Conservation (phyloP, 441 rosid genomes). For the Syzygium syzygioides region DNA sequence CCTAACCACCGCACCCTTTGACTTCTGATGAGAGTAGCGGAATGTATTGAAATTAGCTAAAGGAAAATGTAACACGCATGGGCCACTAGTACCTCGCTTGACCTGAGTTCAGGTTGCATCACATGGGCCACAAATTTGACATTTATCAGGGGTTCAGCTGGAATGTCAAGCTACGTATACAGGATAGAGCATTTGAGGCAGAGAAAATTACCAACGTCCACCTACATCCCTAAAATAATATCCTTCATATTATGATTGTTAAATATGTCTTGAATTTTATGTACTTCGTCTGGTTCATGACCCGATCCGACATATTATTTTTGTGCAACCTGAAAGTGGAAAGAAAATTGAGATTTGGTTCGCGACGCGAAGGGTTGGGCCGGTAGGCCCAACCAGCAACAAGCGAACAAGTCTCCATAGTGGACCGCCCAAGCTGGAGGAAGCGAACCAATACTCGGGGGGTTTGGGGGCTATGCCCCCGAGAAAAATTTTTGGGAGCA, state of each 20-base stretch:
- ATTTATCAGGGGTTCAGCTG: slow-evolving; percentile 3
- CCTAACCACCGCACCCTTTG: not conserved
- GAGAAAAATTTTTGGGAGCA: no score
- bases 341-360: no score
- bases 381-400: no score
- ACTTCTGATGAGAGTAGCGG: not conserved
- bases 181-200: slow-evolving; percentile 4
- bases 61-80: not conserved
- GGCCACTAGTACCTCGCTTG: not conserved
- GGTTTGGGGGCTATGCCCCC: no score
- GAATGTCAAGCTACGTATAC: slow-evolving; percentile 8
- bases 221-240: not conserved
- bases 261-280: no score
- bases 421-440: no score
- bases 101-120: slow-evolving; percentile 9
- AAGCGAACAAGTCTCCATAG: no score
- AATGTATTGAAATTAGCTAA: not conserved
- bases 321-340: no score
- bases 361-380: no score
- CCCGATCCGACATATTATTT: no score
- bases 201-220: slow-evolving; percentile 14
- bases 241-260: not conserved
- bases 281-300: no score
- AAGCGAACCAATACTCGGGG: no score
- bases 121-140: slow-evolving; percentile 12